Base-by-base conservation (phyloP, 1,139 yeast genomes). In the Scheffersomyces stambukii region DNA sequence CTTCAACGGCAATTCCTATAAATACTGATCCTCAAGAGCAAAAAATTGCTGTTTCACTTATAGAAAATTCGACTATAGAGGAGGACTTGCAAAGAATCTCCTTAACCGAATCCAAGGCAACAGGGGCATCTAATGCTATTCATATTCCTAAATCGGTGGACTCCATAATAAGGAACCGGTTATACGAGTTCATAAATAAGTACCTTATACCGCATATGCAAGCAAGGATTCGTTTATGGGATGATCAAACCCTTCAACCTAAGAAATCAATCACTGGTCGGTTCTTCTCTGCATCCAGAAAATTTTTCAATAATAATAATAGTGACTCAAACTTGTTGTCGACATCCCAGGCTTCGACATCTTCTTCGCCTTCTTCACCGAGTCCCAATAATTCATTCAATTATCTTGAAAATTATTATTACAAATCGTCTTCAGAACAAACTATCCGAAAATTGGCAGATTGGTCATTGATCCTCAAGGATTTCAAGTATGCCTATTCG, bases 401-500 rank as follows among this genome's bases (percentile, higher is more conserved):
- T 45, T 44, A 64, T 14, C 54, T 52, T n/a, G 68, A 65, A 18
- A 74, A 72, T 20, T 75, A 61, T 37, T 84, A 83, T 50, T 60
- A 70, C 31, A 72, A 73, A 27, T 58, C 76, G 1, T 67, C 89
- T 0, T 74, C 82, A 0, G 96, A 88, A 46, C 85, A 86, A 43
- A 70, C 75, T 27, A 66, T 88, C 19, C 63, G 97, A 29, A 82
- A 83, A 47, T 60, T 91, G 23, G 97, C 95, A 0, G 98, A 91
- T 53, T 86, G 95, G 86, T 78, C 91, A 6, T 75, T 91, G 44
- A 84, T 91, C 75, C 60, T 89, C 14, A 75, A 89, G 25, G 96
- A 91, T 56, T 91, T 83, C 63, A 81, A 81, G 50, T 80, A 78
- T 39, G 93, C 97, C 6, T 81, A 83, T 48, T 68, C 84, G 2